Evolutionary conservation across 2,329 filamentous ascomycete genomes (phyloP), one percentile per base, ranked within the genome.

Genomic region (Thielaviopsis musarum): DNA sequence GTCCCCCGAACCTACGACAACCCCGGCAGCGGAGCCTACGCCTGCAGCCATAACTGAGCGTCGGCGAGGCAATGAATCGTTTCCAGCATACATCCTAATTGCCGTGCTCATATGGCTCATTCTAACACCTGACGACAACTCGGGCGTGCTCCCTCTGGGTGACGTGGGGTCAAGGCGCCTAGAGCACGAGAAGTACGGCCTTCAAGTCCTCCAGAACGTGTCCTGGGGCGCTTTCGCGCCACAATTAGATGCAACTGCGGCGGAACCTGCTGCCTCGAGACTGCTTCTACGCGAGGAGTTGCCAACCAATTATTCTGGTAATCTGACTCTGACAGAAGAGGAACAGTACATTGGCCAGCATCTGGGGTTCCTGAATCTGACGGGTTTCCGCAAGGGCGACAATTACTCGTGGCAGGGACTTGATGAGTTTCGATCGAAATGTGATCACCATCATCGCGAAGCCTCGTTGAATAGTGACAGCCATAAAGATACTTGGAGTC

Each of bases 341-440:
- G 53, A 61, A 26, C 10, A 49, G 34, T 61, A 61, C 24, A 61
- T 61, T 28, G 60, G 60, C 13, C 41, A 17, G 10, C 15, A 28
- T 24, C 66, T 52, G 21, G 73, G 70, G 24, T 83, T 77, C 63
- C 71, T 90, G 61, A 88, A 89, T 65, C 73, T 95, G 57, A 87
- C 87, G 2, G 91, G 91, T 0, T 83, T 94, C 62, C 80, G 86
- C 55, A 73, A 81, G 54, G 78, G 82, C 21, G 87, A 95, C 70
- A 82, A 79, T 4, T 88, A 87, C 69, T 84, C 81, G 1, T 96
- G 91, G 91, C 79, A 84, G 38, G 77, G 89, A 60, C 73, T 96
- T 22, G 74, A 75, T 0, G 71, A 74, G 1, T 88, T 91, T 61
- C 56, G 54, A 2, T 34, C 24, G n/a, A 56, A 22, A 21, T 61